These are phyloP conservation scores for Leishmania martiniquensis DNA, from an alignment of 208 protist species.

Conservation along the genomic window DNA sequence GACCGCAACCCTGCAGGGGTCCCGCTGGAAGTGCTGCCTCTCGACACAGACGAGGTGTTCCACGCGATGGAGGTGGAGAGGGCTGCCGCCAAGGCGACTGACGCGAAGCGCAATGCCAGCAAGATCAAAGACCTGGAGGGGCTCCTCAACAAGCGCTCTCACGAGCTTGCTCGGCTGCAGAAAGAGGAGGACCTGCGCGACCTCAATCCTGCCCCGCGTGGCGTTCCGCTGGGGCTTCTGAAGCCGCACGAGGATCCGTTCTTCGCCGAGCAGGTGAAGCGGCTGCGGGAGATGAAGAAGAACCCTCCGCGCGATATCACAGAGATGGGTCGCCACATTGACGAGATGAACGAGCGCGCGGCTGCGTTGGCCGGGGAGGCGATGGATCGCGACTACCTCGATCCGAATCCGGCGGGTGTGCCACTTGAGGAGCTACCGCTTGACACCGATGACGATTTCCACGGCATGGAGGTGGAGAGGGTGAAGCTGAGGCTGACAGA, in stretches of 20 bases:
- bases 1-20: conserved; percentile 8
- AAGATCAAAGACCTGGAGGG: conserved; percentile 59
- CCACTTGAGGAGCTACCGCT: conserved; percentile 62
- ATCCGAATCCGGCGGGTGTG: conserved; percentile 67
- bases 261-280: conserved; percentile 45
- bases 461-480: conserved; percentile 52
- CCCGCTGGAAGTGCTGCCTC: conserved; percentile 41
- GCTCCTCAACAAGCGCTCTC: conserved; percentile 54
- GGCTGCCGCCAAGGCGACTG: conserved; percentile 59
- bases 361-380: conserved; percentile 48
- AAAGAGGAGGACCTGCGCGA: conserved; percentile 59
- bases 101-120: conserved; percentile 49
- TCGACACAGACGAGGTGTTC: conserved; percentile 56
- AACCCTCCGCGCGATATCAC: conserved; percentile 31
- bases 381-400: conserved; percentile 63
- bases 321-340: conserved; percentile 27
- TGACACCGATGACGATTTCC: conserved; percentile 62
- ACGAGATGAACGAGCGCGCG: conserved; percentile 49
- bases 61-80: conserved; percentile 48
- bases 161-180: conserved; percentile 66
- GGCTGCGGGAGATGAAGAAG: conserved; percentile 44
- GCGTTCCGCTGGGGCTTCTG: conserved; percentile 58
- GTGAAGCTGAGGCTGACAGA: conserved; percentile 50
- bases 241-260: conserved; percentile 58
- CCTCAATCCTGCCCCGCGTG: conserved; percentile 43